phyloP scores from a whole-genome alignment of 768 basidiomycete species.

The Lactarius sp. region DNA sequence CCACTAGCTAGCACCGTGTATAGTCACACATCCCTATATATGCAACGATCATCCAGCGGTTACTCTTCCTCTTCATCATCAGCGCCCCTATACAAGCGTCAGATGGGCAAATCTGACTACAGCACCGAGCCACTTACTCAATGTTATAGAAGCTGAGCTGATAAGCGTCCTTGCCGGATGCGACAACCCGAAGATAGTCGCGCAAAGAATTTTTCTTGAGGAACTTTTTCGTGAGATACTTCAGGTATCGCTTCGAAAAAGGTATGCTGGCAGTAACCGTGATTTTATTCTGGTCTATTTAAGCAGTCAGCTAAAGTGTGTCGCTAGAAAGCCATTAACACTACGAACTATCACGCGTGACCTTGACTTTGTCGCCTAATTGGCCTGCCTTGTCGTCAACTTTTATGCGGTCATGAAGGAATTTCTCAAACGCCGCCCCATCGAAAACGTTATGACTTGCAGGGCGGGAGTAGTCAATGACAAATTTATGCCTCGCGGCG shows the following conservation, averaged over 20 bases:
- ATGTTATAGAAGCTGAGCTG: conserved; percentile 95
- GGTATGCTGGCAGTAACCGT: conserved; percentile 81
- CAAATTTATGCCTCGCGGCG: conserved; percentile 68
- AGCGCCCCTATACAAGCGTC: conserved; percentile 34
- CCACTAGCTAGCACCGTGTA: neutral
- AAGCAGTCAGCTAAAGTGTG: neutral
- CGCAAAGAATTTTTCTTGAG: conserved; percentile 95
- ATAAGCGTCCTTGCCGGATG: conserved; percentile 89
- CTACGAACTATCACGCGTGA: conserved; percentile 75
- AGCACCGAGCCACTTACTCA: conserved; percentile 47
- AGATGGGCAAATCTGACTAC: conserved; percentile 4
- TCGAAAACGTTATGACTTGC: conserved; percentile 61
- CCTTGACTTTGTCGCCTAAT: conserved; percentile 84
- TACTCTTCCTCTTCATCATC: conserved; percentile 53
- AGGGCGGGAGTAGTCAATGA: conserved; percentile 82
- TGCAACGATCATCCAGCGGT: neutral
- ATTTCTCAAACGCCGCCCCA: conserved; percentile 73
- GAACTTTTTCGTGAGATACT: conserved; percentile 99
- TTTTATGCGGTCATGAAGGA: conserved; percentile 90
- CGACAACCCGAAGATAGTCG: conserved; percentile 98
- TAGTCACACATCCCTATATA: neutral
- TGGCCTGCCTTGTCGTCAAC: conserved; percentile 89
- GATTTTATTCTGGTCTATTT: conserved; percentile 70
- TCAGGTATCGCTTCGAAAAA: conserved; percentile 96
- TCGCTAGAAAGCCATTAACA: neutral